Base-by-base conservation (phyloP, 2,329 filamentous ascomycete genomes). In the Ceratocystiopsis minuta region DNA sequence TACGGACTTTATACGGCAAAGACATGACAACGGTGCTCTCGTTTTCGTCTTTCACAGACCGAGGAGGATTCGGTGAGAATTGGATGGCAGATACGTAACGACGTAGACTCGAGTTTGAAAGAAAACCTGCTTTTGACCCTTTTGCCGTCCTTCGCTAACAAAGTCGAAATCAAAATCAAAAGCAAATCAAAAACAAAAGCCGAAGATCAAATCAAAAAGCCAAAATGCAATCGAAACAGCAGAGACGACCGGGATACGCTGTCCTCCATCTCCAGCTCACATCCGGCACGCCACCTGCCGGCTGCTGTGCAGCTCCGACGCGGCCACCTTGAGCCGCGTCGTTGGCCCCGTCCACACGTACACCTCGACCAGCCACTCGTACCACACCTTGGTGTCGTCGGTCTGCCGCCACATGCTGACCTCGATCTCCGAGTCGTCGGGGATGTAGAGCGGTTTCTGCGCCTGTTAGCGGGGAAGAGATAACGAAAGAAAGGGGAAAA, bases 381-480 rank as follows among this genome's bases (percentile, higher is more conserved):
- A 98, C 92, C 90, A 98, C 9, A 98, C 90, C 58, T 83, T 92
- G 34, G 80, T 75, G 56, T 95, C 85, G 55, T 98, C 88, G 1
- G 90, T 96, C 60, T 92, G 83, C 40, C 90, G 74, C 82, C 86
- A 95, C 77, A 98, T 95, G 56, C 78, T 90, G 34, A 95, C 76
- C 50, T 92, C 81, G 5, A 96, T 66, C 57, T 94, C 84, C 0
- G 80, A 78, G 49, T 84, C 76, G 44, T 84, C 80, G 0, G 90
- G 88, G 50, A 92, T 75, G 55, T 85, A 81, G 14, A 98, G 67
- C 0, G 90, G 88, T 51, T 75, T 77, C 86, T 93, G 16, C 4
- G 3, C n/a, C n/a, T 2, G 38, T 39, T 16, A 41, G 38, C 33
- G 12, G 4, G 20, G 7, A 4, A 7, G 7, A 20, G 20, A 20